These are phyloP conservation scores for Zymoseptoria crescenta DNA, from an alignment of 2,329 filamentous ascomycete genomes.

Conservation along the genomic window DNA sequence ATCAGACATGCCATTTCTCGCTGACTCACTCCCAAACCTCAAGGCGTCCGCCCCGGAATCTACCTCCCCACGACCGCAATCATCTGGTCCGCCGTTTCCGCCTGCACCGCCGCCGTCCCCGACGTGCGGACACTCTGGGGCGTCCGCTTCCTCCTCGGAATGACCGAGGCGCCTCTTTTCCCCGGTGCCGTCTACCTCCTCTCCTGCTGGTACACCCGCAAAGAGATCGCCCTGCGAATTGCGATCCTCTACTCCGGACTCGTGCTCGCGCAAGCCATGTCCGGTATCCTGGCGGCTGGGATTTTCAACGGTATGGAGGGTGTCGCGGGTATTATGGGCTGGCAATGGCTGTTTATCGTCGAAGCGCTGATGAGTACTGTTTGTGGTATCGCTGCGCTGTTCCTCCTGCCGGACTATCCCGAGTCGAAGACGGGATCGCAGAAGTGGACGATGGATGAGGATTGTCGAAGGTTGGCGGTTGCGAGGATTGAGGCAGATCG, in stretches of 20 bases:
- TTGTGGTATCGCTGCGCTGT: slow-evolving; percentile 4
- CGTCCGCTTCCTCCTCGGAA: slow-evolving; percentile 32
- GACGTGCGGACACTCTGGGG: slow-evolving; percentile 30
- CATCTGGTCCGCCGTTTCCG: slow-evolving; percentile 29
- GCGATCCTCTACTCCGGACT: slow-evolving; percentile 33
- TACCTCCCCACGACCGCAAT: slow-evolving; percentile 33
- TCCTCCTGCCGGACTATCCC: slow-evolving; percentile 9
- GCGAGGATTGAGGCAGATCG: slow-evolving; percentile 32
- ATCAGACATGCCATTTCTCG: too few species aligned
- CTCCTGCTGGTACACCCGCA: slow-evolving; percentile 36
- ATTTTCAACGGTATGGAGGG: slow-evolving; percentile 24
- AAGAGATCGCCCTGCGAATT: slow-evolving; percentile 33
- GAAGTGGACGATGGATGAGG: slow-evolving; percentile 1
- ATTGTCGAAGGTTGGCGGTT: slow-evolving; percentile 11
- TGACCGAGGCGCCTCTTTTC: slow-evolving; percentile 28
- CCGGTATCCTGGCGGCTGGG: slow-evolving; percentile 16
- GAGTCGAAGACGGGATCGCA: slow-evolving; percentile 1
- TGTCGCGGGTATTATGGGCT: slow-evolving; percentile 26
- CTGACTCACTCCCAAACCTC: too few species aligned
- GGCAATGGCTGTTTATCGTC: slow-evolving; percentile 28
- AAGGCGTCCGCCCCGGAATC: slow-evolving; percentile 28
- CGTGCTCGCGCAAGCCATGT: slow-evolving; percentile 27
- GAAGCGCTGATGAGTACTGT: slow-evolving; percentile 7
- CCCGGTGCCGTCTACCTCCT: slow-evolving; percentile 38
- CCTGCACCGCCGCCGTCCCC: slow-evolving; percentile 31